Percentiles rank a stretch among this genome's conserved stretches.
Conservation (phyloP, 192 early-diverging fungal species). For the Mortierella claussenii region DNA sequence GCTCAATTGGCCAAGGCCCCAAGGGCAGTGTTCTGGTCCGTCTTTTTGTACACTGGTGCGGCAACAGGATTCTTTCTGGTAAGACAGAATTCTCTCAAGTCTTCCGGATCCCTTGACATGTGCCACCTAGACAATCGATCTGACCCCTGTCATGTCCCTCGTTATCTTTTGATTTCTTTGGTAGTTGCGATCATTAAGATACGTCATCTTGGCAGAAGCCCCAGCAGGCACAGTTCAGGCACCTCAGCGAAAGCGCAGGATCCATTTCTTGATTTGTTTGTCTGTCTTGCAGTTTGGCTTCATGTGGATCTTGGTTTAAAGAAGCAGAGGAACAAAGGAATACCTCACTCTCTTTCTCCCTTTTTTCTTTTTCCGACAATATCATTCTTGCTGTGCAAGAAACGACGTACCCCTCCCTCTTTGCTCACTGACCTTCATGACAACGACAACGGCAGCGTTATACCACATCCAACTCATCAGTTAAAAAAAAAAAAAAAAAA, state of each 20-base stretch:
- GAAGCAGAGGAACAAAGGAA: not conserved
- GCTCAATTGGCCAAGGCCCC: conserved; percentile 50
- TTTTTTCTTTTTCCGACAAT: no score
- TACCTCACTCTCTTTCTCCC: no score
- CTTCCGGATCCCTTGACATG: no score
- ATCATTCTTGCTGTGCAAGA: no score
- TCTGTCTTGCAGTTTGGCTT: conserved; percentile 84
- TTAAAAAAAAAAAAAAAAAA: conserved; percentile 4
- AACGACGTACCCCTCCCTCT: no score
- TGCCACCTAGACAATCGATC: no score
- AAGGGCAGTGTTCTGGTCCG: conserved; percentile 69
- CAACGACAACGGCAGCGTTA: no score
- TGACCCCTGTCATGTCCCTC: no score
- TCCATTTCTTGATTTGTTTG: conserved; percentile 89
- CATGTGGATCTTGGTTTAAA: conserved; percentile 81
- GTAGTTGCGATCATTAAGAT: conserved; percentile 77
- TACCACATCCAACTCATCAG: no score
- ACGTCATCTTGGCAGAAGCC: conserved; percentile 78
- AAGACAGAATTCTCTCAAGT: conserved; percentile 23
- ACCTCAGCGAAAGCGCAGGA: conserved; percentile 80
- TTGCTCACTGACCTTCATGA: no score
- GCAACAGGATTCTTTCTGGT: conserved; percentile 92
- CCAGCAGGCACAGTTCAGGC: conserved; percentile 67
- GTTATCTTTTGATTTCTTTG: conserved; percentile 6
- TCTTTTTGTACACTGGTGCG: conserved; percentile 80